Base-by-base conservation (phyloP, 306 rosid species). In the Fragaria nilgerrensis region DNA sequence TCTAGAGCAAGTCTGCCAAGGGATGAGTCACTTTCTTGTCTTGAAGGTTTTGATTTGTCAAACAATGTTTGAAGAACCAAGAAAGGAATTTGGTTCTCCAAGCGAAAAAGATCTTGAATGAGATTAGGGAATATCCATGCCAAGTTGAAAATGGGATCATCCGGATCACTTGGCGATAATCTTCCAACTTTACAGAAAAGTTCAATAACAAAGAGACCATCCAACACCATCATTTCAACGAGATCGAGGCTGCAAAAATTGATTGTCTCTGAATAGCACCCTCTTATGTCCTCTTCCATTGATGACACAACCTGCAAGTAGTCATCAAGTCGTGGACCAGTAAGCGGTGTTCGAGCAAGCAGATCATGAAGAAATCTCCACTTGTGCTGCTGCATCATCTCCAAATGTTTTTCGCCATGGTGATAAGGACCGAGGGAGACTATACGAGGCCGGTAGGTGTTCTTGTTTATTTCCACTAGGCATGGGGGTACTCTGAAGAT, bases 361-460 rank as follows among this genome's bases (percentile, higher is more conserved):
- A 86, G 34, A 5, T 88, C 61, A 56, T 59, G 77, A 4, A 91
- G 81, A 29, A 84, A 89, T 3, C 79, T 79, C 86, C 86, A 74
- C 22, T 92, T 90, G 74, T 85, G 90, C 25, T 86, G 90, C 25
- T 92, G 86, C 14, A 83, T 88, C 87, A 86, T 86, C 75, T 74
- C 75, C 44, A 90, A 74, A 3, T 80, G 77, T 1, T 82, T 22
- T 9, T 82, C 81, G 39, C 61, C 70, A 10, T 36, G 80, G 84
- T 86, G 82, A 78, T 77, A 88, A 2, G 97, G 96, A 0, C 96
- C 96, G 29, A 86, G 85, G 25, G 97, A 88, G 13, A 86, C 91
- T 3, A 87, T 82, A 0, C 78, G 85, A 32, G 96, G 97, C 15
- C 66, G 67, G 82, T 86, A 90, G 43, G 83, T 77, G 68, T 77